Conservation (phyloP, 345 rosid genomes). For the Punica granatum region DNA sequence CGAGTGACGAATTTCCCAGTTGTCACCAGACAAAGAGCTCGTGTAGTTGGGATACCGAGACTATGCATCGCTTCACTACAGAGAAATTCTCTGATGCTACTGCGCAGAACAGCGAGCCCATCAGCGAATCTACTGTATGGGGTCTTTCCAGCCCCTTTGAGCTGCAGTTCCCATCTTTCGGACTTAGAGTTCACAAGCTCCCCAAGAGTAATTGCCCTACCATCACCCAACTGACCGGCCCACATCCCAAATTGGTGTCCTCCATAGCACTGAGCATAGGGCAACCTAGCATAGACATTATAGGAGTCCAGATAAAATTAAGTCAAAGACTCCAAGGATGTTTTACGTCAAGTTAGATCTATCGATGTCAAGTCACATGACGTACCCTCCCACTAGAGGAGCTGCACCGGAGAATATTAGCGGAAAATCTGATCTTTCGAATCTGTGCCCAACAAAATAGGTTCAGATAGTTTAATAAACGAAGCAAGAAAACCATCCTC, state of each 20-base stretch:
- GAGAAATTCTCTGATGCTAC: constrained; percentile 92
- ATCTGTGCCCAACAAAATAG: constrained; percentile 41
- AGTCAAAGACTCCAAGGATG: constrained; percentile 7
- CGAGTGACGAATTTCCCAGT: constrained; percentile 89
- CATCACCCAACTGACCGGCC: constrained; percentile 99
- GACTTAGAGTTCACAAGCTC: constrained; percentile 71
- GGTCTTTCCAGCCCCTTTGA: constrained; percentile 94
- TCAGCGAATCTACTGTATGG: constrained; percentile 98
- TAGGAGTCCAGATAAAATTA: constrained; percentile 3
- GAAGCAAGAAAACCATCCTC: not conserved
- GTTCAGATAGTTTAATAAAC: not conserved
- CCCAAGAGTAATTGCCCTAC: constrained; percentile 92
- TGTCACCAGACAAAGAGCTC: constrained; percentile 87
- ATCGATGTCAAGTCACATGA: constrained; percentile 9
- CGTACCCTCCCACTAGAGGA: constrained; percentile 71
- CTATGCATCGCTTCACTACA: constrained; percentile 92
- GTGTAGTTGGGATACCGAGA: constrained; percentile 94
- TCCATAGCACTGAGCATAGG: constrained; percentile 94
- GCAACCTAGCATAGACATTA: constrained; percentile 37
- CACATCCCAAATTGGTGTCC: constrained; percentile 97
- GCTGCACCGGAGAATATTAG: constrained; percentile 68
- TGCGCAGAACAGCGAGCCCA: constrained; percentile 94
- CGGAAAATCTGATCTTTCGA: constrained; percentile 83
- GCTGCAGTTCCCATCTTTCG: constrained; percentile 97
- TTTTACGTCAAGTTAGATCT: not conserved